These are phyloP conservation scores for Phaeophleospora eucalypticola DNA, from an alignment of 2,329 filamentous ascomycete species.

Conservation along the genomic window DNA sequence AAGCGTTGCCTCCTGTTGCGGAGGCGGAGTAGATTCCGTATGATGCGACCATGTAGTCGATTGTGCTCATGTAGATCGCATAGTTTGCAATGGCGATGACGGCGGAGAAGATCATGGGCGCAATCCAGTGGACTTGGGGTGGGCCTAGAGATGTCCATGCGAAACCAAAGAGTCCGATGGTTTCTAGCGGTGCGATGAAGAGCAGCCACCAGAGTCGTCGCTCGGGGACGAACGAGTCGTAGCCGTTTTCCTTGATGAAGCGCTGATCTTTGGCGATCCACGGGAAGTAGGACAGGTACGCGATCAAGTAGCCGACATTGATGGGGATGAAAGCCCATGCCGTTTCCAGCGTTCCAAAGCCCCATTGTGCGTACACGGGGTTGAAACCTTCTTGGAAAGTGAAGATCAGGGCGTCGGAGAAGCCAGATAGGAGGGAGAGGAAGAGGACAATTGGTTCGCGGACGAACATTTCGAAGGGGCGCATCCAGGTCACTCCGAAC, in stretches of 20 bases:
- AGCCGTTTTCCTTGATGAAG: conserved; percentile 43
- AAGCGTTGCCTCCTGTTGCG: conserved; percentile 72
- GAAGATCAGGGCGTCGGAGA: conserved; percentile 73
- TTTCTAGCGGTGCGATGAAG: conserved; percentile 58
- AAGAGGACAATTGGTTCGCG: conserved; percentile 72
- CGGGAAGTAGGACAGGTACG: conserved; percentile 60
- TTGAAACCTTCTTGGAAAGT: conserved; percentile 73
- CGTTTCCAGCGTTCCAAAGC: conserved; percentile 55
- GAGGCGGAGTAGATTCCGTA: conserved; percentile 72
- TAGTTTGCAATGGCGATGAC: conserved; percentile 69
- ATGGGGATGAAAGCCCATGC: conserved; percentile 65
- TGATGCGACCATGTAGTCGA: conserved; percentile 73
- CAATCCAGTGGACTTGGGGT: conserved; percentile 64
- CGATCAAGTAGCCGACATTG: conserved; percentile 62
- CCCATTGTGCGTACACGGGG: conserved; percentile 66
- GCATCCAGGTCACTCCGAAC: conserved; percentile 53
- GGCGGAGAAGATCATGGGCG: conserved; percentile 62
- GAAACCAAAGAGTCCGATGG: conserved; percentile 68
- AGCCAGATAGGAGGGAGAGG: conserved; percentile 68
- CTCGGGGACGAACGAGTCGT: conserved; percentile 56
- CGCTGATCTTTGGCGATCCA: conserved; percentile 52
- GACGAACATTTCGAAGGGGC: conserved; percentile 73
- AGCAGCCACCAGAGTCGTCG: conserved; percentile 65
- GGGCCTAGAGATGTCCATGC: conserved; percentile 67
- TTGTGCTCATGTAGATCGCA: conserved; percentile 61